phyloP scores from a whole-genome alignment of 768 basidiomycete genomes.

The Vararia minispora region DNA sequence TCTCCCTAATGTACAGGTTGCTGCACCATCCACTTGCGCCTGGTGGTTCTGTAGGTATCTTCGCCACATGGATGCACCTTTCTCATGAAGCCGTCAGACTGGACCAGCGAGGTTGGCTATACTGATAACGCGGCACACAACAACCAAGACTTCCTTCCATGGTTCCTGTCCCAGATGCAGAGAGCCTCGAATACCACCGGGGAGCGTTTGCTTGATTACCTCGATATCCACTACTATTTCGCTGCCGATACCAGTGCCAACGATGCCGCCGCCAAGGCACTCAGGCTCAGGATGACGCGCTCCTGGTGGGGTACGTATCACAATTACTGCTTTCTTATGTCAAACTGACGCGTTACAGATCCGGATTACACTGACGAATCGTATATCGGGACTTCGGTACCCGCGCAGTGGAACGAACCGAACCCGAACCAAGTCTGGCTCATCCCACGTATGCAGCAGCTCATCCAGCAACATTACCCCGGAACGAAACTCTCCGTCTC shows the following conservation, averaged over 20 bases:
- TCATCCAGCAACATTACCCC: constrained; percentile 39
- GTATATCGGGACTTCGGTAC: constrained; percentile 32
- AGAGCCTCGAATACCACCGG: constrained; percentile 23
- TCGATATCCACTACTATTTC: constrained; percentile 49
- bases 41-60: constrained; percentile 20
- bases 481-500: constrained; percentile 44
- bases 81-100: constrained; percentile 25
- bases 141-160: constrained; percentile 44
- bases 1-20: constrained; percentile 32
- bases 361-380: constrained; percentile 42
- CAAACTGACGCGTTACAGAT: constrained; percentile 20
- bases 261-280: constrained; percentile 37
- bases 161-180: constrained; percentile 43
- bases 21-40: constrained; percentile 30
- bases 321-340: not conserved
- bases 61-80: not conserved
- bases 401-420: constrained; percentile 35
- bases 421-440: constrained; percentile 32
- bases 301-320: constrained; percentile 30
- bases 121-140: constrained; percentile 38
- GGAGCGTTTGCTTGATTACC: constrained; percentile 38
- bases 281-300: constrained; percentile 38
- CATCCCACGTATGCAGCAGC: constrained; percentile 37
- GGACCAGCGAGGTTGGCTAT: constrained; percentile 38
- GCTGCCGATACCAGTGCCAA: constrained; percentile 41